Evolutionary conservation across 2,329 filamentous ascomycete species (phyloP).

Genomic region (Penicillium nordicum): DNA sequence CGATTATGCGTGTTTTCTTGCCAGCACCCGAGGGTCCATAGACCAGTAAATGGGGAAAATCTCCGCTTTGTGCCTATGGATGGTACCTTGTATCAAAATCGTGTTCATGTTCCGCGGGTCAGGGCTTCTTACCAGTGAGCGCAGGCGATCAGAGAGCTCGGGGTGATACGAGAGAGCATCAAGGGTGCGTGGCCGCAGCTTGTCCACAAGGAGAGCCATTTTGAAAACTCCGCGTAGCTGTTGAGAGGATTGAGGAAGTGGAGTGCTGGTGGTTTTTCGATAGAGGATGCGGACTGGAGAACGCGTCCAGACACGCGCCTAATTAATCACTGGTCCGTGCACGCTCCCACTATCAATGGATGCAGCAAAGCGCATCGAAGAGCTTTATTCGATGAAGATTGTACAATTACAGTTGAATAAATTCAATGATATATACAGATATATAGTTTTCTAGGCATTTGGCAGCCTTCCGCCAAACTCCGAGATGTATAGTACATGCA

Average conservation of each 20-base stretch:
- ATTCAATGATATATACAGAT: neutral
- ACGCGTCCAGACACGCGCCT: conserved; percentile 40
- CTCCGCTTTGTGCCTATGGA: conserved; percentile 81
- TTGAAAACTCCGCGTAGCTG: conserved; percentile 7
- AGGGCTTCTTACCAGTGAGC: conserved; percentile 65
- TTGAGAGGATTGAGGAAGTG: neutral
- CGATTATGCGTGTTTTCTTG: conserved; percentile 96
- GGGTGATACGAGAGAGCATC: conserved; percentile 75
- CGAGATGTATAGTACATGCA: conserved; percentile 20
- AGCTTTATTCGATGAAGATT: neutral
- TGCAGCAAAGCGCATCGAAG: neutral
- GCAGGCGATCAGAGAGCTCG: conserved; percentile 81
- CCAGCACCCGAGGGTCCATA: conserved; percentile 95
- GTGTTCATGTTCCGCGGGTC: neutral
- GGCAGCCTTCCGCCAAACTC: neutral
- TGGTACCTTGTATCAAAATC: conserved; percentile 9
- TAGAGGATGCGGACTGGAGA: conserved; percentile 18
- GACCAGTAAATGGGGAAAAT: conserved; percentile 95
- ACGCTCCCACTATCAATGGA: conserved; percentile 1
- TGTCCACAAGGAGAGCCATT: conserved; percentile 65
- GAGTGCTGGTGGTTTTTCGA: conserved; percentile 5
- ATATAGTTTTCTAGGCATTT: conserved; percentile 3
- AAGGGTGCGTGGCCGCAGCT: conserved; percentile 53
- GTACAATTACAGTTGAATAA: neutral
- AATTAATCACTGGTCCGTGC: conserved; percentile 41